A percentile compares a stretch with the other conserved stretches of the same genome.
These are phyloP conservation scores for Geranium incanum DNA, from an alignment of 441 rosid species.

Conservation along the genomic window DNA sequence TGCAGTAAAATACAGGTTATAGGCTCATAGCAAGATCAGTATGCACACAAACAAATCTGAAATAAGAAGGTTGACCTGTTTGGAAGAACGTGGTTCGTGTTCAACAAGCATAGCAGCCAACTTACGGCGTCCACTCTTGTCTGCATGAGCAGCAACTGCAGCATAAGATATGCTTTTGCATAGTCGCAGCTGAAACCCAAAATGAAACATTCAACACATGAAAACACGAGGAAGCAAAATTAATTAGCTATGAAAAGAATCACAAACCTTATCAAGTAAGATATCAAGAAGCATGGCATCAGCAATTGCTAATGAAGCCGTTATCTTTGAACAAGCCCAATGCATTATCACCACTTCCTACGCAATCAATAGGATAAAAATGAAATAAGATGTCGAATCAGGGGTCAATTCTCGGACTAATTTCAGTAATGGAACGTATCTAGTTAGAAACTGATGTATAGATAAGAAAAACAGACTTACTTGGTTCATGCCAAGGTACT, in stretches of 20 bases:
- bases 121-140: conserved; percentile 83
- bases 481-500: conserved; percentile 87
- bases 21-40: conserved; percentile 4
- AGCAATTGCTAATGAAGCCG: conserved; percentile 82
- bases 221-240: neutral
- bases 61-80: conserved; percentile 46
- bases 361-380: conserved; percentile 16
- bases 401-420: neutral
- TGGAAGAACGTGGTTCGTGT: conserved; percentile 91
- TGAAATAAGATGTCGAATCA: neutral
- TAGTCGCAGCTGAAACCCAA: conserved; percentile 65
- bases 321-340: conserved; percentile 93
- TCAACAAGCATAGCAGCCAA: conserved; percentile 95
- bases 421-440: neutral
- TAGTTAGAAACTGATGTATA: neutral
- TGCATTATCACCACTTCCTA: conserved; percentile 98
- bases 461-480: conserved; percentile 32
- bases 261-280: conserved; percentile 83
- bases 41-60: conserved; percentile 2
- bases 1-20: neutral
- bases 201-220: conserved; percentile 13
- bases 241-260: conserved; percentile 3
- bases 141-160: conserved; percentile 98
- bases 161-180: conserved; percentile 95
- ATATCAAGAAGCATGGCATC: conserved; percentile 81